Percentiles rank a stretch among this genome's conserved stretches.
phyloP scores from a whole-genome alignment of 208 protist genomes.

The Herpetomonas samuelpessoai region DNA sequence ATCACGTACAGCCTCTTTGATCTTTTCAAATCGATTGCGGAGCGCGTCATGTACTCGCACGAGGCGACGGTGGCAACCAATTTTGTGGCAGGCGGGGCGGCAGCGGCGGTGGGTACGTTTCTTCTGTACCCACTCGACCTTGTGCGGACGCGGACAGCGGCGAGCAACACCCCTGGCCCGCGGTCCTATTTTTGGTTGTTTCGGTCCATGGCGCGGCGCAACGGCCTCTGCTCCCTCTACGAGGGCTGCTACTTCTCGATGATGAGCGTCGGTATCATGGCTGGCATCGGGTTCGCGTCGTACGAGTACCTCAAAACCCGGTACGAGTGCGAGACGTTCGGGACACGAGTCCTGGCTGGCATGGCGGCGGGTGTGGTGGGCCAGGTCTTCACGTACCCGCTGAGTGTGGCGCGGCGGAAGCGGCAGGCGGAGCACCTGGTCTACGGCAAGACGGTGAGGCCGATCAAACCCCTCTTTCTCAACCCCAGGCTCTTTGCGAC shows the following conservation, averaged over 20 bases:
- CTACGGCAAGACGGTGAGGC: slow-evolving; percentile 27
- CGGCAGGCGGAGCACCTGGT: slow-evolving; percentile 70
- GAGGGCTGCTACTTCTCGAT: slow-evolving; percentile 85
- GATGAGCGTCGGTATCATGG: slow-evolving; percentile 83
- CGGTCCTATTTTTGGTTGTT: slow-evolving; percentile 81
- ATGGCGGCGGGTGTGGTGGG: slow-evolving; percentile 63
- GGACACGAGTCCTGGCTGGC: slow-evolving; percentile 62
- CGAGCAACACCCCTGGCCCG: slow-evolving; percentile 34
- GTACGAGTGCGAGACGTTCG: slow-evolving; percentile 61
- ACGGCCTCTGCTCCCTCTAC: slow-evolving; percentile 61
- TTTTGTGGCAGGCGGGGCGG: slow-evolving; percentile 77
- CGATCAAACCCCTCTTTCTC: slow-evolving; percentile 42
- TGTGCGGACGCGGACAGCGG: slow-evolving; percentile 69
- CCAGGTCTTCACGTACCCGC: slow-evolving; percentile 83
- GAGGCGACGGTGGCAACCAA: slow-evolving; percentile 65
- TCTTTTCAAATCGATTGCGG: slow-evolving; percentile 76
- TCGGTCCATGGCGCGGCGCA: slow-evolving; percentile 46
- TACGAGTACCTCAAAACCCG: slow-evolving; percentile 86
- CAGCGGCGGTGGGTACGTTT: slow-evolving; percentile 79
- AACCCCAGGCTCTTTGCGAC: slow-evolving; percentile 41
- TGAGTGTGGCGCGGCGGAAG: slow-evolving; percentile 83
- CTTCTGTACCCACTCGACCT: slow-evolving; percentile 93
- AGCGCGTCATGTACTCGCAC: slow-evolving; percentile 71
- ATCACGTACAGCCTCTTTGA: slow-evolving; percentile 93
- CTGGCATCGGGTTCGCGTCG: slow-evolving; percentile 87